Conservation (phyloP, 2,329 filamentous ascomycete genomes). For the Orbilia blumenaviensis region DNA sequence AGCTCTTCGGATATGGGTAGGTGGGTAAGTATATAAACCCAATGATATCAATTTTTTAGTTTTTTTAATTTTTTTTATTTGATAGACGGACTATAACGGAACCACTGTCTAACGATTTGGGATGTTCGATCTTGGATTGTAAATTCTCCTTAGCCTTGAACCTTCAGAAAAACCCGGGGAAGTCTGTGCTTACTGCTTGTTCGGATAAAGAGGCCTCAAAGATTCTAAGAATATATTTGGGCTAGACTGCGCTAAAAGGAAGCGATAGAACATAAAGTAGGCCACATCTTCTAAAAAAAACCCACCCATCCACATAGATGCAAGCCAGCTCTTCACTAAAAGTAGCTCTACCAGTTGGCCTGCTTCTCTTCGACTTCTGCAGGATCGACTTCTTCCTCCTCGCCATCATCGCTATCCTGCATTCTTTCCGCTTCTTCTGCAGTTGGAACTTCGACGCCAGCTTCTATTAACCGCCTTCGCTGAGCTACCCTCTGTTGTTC, state of each 20-base stretch:
- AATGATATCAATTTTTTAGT: no score
- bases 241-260: conserved; percentile 16
- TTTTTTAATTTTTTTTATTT: no score
- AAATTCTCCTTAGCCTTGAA: background rate
- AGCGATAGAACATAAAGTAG: background rate
- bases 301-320: background rate
- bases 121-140: background rate
- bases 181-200: conserved; percentile 15
- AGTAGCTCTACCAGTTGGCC: conserved; percentile 57
- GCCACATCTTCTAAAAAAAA: background rate
- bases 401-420: conserved; percentile 72
- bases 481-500: conserved; percentile 81
- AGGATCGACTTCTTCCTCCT: conserved; percentile 67
- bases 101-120: background rate
- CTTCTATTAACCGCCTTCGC: conserved; percentile 76
- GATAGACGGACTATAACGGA: background rate
- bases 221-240: conserved; percentile 15
- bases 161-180: background rate
- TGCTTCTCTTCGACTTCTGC: conserved; percentile 59
- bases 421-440: conserved; percentile 71
- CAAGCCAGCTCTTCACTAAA: background rate
- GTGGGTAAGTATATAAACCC: no score
- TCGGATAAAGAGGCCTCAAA: background rate
- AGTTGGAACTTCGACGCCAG: conserved; percentile 78
- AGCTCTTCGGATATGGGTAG: no score